Evolutionary conservation across 2,329 filamentous ascomycete genomes (phyloP).

Genomic region (Eutypella sp.): DNA sequence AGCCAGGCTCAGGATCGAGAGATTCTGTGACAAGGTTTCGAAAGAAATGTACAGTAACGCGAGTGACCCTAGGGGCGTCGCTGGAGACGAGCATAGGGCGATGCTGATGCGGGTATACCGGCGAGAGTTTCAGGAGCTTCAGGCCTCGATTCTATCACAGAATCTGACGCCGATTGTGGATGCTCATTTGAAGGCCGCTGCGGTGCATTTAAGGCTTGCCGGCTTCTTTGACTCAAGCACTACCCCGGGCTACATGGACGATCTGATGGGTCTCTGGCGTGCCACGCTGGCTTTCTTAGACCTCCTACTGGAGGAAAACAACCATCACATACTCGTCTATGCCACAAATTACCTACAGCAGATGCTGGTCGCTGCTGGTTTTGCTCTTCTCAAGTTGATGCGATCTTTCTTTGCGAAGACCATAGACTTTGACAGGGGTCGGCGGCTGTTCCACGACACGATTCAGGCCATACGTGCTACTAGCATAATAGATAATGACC

Average conservation of each 20-base stretch:
- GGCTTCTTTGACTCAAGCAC: constrained; percentile 77
- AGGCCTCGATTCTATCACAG: constrained; percentile 55
- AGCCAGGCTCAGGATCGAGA: constrained; percentile 64
- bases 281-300: constrained; percentile 67
- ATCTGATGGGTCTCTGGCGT: constrained; percentile 71
- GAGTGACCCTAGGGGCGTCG: constrained; percentile 64
- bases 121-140: constrained; percentile 59
- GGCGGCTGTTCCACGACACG: constrained; percentile 65
- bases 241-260: constrained; percentile 66
- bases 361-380: constrained; percentile 78
- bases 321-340: constrained; percentile 57
- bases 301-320: constrained; percentile 52
- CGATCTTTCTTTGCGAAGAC: constrained; percentile 69
- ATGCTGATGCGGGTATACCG: constrained; percentile 64
- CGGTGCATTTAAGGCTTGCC: constrained; percentile 69
- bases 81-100: constrained; percentile 61
- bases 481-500: constrained; percentile 71
- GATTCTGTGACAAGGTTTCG: constrained; percentile 72
- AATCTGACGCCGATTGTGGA: constrained; percentile 53
- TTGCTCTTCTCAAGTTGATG: constrained; percentile 73
- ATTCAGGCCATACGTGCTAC: constrained; percentile 66
- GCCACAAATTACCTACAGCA: constrained; percentile 75
- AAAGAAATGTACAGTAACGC: constrained; percentile 77
- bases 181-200: constrained; percentile 67
- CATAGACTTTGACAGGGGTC: constrained; percentile 64